Percentiles rank a stretch among this genome's conserved stretches.
Evolutionary conservation across 306 rosid genomes (phyloP).

Genomic region (Acmispon strigosus): DNA sequence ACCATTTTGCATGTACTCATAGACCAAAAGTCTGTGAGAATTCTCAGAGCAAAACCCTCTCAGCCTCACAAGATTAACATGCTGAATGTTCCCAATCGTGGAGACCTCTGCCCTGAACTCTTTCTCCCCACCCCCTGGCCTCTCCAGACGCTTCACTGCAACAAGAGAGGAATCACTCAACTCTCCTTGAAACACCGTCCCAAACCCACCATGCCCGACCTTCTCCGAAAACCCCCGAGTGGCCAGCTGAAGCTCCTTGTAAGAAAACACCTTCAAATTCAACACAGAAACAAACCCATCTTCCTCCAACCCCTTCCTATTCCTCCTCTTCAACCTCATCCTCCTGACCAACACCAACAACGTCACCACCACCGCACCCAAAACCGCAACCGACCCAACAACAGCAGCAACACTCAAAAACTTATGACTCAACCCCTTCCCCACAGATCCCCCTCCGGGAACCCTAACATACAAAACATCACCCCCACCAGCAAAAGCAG

Average conservation of each 20-base stretch:
- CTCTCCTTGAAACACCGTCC: constrained; percentile 74
- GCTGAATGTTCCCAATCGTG: constrained; percentile 83
- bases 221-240: constrained; percentile 68
- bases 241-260: constrained; percentile 64
- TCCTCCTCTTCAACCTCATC: background rate
- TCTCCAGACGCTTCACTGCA: constrained; percentile 79
- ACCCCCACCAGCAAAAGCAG: background rate
- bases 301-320: constrained; percentile 30
- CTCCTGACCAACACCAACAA: constrained; percentile 36
- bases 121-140: constrained; percentile 84
- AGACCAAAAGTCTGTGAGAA: constrained; percentile 70
- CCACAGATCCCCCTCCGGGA: background rate
- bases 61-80: constrained; percentile 73
- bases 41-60: constrained; percentile 86
- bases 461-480: constrained; percentile 43
- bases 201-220: constrained; percentile 85
- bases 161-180: constrained; percentile 48
- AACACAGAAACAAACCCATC: constrained; percentile 31
- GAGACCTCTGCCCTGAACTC: constrained; percentile 84
- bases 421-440: constrained; percentile 17
- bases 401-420: constrained; percentile 31
- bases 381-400: constrained; percentile 34
- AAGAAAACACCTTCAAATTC: constrained; percentile 60
- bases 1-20: constrained; percentile 81
- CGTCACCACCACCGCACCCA: constrained; percentile 29